phyloP scores from a whole-genome alignment of 208 protist genomes.

The Tetramitus jugosus region DNA sequence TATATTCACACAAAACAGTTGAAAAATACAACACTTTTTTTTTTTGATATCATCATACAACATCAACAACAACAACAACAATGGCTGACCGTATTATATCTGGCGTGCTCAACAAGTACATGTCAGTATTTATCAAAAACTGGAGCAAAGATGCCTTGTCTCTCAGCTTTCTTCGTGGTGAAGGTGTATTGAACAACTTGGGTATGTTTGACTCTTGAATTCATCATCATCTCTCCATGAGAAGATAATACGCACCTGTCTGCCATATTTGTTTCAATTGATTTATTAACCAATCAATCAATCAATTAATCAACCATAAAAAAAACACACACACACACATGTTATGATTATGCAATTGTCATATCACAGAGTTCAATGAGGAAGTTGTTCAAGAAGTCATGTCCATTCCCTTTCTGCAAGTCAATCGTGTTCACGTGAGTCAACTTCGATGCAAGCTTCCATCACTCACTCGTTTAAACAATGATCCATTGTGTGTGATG shows the following conservation, averaged over 20 bases:
- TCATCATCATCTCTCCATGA: not conserved
- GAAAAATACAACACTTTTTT: no score
- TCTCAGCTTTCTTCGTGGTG: not conserved
- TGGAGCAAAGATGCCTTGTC: slow-evolving; percentile 1
- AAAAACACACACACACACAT: no score
- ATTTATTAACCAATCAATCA: no score
- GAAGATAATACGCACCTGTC: not conserved
- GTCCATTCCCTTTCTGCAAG: not conserved
- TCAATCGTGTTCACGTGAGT: not conserved
- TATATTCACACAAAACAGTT: no score
- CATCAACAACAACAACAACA: no score
- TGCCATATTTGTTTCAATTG: no score
- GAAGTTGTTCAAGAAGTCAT: slow-evolving; percentile 16
- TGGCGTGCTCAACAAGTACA: not conserved
- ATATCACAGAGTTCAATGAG: no score
- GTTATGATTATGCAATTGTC: no score
- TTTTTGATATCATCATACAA: no score
- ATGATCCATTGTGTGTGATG: not conserved
- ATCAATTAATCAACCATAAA: no score
- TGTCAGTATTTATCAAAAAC: slow-evolving; percentile 21
- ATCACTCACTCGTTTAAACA: not conserved
- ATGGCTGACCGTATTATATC: slow-evolving; percentile 15
- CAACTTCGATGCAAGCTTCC: not conserved
- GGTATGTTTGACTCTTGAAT: not conserved
- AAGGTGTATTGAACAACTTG: not conserved